Base-by-base conservation (phyloP, 2,329 filamentous ascomycete species). In the Fusarium ramigenum region DNA sequence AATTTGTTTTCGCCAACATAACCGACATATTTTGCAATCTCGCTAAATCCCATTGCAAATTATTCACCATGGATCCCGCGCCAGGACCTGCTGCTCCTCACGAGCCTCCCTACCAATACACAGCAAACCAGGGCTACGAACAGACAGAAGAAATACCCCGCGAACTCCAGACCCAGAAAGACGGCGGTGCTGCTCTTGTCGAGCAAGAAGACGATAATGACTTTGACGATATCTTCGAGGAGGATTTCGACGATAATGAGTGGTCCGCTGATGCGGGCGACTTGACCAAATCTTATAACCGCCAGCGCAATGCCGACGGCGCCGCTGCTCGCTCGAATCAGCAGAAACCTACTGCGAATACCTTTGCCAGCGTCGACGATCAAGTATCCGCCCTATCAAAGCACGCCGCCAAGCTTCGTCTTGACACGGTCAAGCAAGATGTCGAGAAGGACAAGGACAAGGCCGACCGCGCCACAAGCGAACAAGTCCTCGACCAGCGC, bases 401-500 rank as follows among this genome's bases (percentile, higher is more conserved):
- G 75, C 94, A 98, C 85, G 95, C 95, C 2, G 89, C 89, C 67
- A 97, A 97, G 84, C 93, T 98, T 75, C 90, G 92, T 57, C 88
- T 98, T 36, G 93, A 95, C 79, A 89, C 85, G 67, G 88, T 89
- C 73, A 89, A 88, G 80, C 84, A 86, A 39, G 78, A 78, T 70
- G 80, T 79, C 28, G 85, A 88, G 40, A 87, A 88, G 60, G 90
- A 91, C 66, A 94, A 93, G 82, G 95, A 98, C 83, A 97, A 96
- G 86, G 92, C 93, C 62, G 96, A 99, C 81, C 91, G 96, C 66
- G 96, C 96, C 58, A 99, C 96, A 19, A 94, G 91, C 76, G 96
- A 99, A 82, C 94, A 98, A 82, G 96, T 99, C 54, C 86, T 99
- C 69, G 96, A 99, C 83, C 94, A 95, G 72, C 89, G 95, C 60